These are phyloP conservation scores for Phaeosphaeriaceae sp. DNA, from an alignment of 2,329 filamentous ascomycete genomes.

Conservation along the genomic window DNA sequence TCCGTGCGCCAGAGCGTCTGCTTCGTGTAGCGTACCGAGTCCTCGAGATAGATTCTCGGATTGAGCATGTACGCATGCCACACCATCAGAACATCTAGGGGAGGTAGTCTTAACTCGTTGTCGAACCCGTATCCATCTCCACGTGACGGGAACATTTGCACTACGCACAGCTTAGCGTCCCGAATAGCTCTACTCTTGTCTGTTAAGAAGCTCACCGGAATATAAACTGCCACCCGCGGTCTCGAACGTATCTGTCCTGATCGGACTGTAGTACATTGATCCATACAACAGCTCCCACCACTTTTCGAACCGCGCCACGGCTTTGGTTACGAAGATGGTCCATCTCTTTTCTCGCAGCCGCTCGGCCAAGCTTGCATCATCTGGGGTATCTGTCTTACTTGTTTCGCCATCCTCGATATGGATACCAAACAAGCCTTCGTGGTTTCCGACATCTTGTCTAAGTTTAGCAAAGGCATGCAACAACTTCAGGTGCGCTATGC, in stretches of 20 bases:
- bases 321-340: constrained; percentile 72
- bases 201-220: not conserved
- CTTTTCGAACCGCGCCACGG: constrained; percentile 70
- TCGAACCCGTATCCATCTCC: constrained; percentile 9
- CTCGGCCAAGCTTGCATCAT: constrained; percentile 47
- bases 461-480: constrained; percentile 72
- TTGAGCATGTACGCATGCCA: constrained; percentile 84
- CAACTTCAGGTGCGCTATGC: constrained; percentile 76
- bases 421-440: constrained; percentile 72
- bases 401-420: constrained; percentile 3
- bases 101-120: constrained; percentile 15
- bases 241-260: constrained; percentile 41
- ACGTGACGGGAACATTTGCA: constrained; percentile 7
- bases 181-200: no score
- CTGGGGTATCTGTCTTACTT: not conserved
- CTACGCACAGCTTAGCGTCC: not conserved
- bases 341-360: constrained; percentile 75
- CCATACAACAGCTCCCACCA: constrained; percentile 63
- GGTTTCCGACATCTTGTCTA: constrained; percentile 70
- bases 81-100: constrained; percentile 75
- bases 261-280: constrained; percentile 16
- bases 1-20: constrained; percentile 66
- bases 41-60: constrained; percentile 75
- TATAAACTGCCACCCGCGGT: not conserved
- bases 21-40: constrained; percentile 68